phyloP scores from a whole-genome alignment of 2,329 filamentous ascomycete genomes.

The Aspergillus fumigatus region DNA sequence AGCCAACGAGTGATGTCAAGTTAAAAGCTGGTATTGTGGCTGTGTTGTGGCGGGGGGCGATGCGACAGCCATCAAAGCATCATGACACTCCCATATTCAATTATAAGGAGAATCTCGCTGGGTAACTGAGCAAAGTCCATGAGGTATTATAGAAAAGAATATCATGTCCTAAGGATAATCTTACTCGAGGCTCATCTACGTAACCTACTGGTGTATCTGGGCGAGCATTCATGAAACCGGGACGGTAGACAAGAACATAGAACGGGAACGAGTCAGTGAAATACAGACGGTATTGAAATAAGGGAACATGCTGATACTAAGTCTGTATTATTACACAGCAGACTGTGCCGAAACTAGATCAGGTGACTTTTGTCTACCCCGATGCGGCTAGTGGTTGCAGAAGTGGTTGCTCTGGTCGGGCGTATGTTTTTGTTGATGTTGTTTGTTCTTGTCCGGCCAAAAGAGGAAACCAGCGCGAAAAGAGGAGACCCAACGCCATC shows the following conservation, averaged over 20 bases:
- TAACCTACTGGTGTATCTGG: too few relatives aligned
- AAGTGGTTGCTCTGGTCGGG: constrained; percentile 17
- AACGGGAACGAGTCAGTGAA: neutral
- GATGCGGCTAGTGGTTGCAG: constrained; percentile 11
- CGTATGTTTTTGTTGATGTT: constrained; percentile 39
- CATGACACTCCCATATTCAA: too few relatives aligned
- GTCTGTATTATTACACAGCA: neutral
- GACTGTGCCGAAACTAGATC: neutral
- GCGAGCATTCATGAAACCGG: too few relatives aligned
- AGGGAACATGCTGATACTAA: neutral
- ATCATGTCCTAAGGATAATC: too few relatives aligned
- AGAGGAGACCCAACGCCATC: neutral
- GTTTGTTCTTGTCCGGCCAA: constrained; percentile 8
- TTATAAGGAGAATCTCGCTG: neutral
- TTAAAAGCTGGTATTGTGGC: neutral
- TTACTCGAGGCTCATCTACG: too few relatives aligned
- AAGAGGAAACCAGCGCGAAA: neutral
- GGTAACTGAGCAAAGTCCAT: too few relatives aligned
- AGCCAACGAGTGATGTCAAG: neutral
- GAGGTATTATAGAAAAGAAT: too few relatives aligned
- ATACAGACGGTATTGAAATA: neutral
- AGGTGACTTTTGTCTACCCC: neutral
- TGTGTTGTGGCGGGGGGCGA: neutral
- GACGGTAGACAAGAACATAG: too few relatives aligned
- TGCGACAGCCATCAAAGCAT: neutral